Evolutionary conservation across 2,329 filamentous ascomycete genomes (phyloP).

Genomic region (Rhinocladiella similis): DNA sequence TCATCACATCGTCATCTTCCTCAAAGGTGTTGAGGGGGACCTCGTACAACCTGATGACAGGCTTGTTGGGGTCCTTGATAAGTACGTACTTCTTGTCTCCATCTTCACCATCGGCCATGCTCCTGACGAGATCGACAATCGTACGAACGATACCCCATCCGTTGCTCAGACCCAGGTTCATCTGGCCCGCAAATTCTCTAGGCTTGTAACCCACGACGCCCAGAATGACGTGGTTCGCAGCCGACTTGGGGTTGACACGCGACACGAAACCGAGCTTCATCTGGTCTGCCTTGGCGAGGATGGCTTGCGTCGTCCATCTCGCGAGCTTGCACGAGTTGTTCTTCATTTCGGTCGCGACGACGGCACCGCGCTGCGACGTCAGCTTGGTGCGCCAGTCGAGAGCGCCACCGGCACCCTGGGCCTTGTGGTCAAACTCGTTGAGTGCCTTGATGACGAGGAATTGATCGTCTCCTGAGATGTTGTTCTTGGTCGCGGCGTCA

Average conservation of each 20-base stretch:
- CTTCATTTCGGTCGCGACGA: slow-evolving; percentile 99
- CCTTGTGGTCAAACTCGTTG: slow-evolving; percentile 99
- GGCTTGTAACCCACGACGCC: slow-evolving; percentile 98
- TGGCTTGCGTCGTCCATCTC: slow-evolving; percentile 94
- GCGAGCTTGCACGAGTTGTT: slow-evolving; percentile 99
- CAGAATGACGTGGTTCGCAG: slow-evolving; percentile 91
- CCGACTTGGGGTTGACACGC: slow-evolving; percentile 84
- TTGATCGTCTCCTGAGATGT: slow-evolving; percentile 87
- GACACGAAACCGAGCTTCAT: slow-evolving; percentile 99
- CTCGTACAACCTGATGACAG: slow-evolving; percentile 87
- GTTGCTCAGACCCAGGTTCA: slow-evolving; percentile 96
- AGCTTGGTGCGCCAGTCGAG: slow-evolving; percentile 97
- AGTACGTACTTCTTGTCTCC: slow-evolving; percentile 53
- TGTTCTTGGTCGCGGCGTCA: slow-evolving; percentile 94
- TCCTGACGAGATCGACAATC: slow-evolving; percentile 77
- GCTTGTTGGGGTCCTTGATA: slow-evolving; percentile 93
- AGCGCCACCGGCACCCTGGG: slow-evolving; percentile 89
- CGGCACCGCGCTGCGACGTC: slow-evolving; percentile 89
- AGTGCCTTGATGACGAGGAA: slow-evolving; percentile 90
- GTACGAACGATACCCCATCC: slow-evolving; percentile 99
- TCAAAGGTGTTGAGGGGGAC: slow-evolving; percentile 87
- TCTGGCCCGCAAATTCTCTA: slow-evolving; percentile 92
- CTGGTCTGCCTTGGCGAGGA: slow-evolving; percentile 92
- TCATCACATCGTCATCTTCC: slow-evolving; percentile 72
- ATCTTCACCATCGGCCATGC: slow-evolving; percentile 41